Base-by-base conservation (phyloP, 768 basidiomycete genomes). In the Phylloporus scabripes region DNA sequence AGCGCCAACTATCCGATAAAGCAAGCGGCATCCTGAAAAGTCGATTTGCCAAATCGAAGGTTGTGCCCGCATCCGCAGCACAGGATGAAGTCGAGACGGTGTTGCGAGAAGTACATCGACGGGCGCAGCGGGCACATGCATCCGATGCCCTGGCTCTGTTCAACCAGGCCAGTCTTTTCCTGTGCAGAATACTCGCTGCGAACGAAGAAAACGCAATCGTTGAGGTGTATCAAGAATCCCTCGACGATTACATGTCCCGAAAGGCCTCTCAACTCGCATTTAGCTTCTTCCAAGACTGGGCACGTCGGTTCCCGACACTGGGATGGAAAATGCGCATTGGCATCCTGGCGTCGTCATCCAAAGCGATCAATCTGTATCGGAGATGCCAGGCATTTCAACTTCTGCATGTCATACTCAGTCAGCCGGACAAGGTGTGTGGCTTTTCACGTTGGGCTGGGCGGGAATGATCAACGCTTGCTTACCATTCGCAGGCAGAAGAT, bases 1-100 rank as follows among this genome's bases (percentile, higher is more conserved):
- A 97, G 66, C 80, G 77, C 39, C 93, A 96, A 58, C 73, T 98
- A n/a, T 77, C 85, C 10, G 86, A 90, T 64, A 97, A 97, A 69
- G 85, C 92, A 1, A 77, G 78, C 50, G 85, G 87, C 21, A 79
- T 97, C 52, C 73, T 97, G 37, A 80, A 80, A 34, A 77, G 76
- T 21, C 80, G 90, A 33, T 74, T 94, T 49, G 79, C 75, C 48
- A 91, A 91, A 62, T 70, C 80, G 38, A 92, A 86, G 60, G 89
- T 87, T 10, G 48, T 78, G 9, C 83, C 85, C 3, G 63, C 68
- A 3, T 52, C 50, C n/a, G 55, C 49, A 0, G 23, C 50, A 8
- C 53, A 37, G 1, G 66, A 64, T 37, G 69, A 71, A 24, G 67
- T 75, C 11, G 65, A 69, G 38, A 69, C 72, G 6, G 65, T 83